Percentiles rank a stretch among this genome's conserved stretches.
Evolutionary conservation across 23 red algal species (phyloP).

Genomic region (Porphyridium purpureum): DNA sequence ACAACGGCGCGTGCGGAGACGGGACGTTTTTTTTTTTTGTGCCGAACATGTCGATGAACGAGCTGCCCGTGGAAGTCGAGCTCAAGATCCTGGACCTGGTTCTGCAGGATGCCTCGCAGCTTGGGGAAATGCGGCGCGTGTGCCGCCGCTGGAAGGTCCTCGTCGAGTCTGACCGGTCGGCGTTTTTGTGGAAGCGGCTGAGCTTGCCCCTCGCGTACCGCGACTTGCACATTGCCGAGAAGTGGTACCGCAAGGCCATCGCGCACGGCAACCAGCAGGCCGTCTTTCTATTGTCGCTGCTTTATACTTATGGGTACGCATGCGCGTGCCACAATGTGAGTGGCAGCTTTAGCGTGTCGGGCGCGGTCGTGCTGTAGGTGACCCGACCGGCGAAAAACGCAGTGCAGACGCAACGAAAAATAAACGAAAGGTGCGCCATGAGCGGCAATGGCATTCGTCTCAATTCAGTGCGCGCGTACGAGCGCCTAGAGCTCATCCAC

Average conservation of each 20-base stretch:
- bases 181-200: background rate
- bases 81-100: background rate
- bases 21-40: too few species aligned
- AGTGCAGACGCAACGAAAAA: too few species aligned
- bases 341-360: too few species aligned
- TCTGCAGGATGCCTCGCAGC: background rate
- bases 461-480: too few species aligned
- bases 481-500: conserved; percentile 61
- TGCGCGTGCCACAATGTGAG: conserved; percentile 9
- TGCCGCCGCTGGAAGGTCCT: background rate
- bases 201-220: background rate
- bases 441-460: too few species aligned
- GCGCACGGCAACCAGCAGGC: background rate
- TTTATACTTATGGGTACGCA: conserved; percentile 3
- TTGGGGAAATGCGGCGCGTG: background rate
- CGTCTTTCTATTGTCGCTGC: background rate
- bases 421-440: too few species aligned
- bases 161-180: background rate
- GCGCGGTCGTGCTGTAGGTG: too few species aligned
- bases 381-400: too few species aligned
- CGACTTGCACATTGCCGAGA: background rate
- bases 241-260: background rate
- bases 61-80: background rate
- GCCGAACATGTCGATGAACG: background rate
- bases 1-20: too few species aligned